Evolutionary conservation across 2,329 filamentous ascomycete species (phyloP).

Genomic region (Pseudogymnoascus verrucosus): DNA sequence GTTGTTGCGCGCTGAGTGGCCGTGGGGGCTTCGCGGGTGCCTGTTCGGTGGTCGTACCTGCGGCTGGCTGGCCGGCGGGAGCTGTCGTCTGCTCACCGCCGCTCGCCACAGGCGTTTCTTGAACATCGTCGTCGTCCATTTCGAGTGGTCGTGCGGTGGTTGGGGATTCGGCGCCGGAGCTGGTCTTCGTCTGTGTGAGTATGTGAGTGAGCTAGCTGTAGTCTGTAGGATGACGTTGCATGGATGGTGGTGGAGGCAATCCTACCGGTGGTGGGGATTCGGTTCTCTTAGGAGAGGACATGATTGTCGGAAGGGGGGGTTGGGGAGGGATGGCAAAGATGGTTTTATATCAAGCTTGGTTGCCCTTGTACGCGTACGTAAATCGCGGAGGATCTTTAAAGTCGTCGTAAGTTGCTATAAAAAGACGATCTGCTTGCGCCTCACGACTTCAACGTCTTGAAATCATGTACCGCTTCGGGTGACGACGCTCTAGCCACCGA

Average conservation of each 20-base stretch:
- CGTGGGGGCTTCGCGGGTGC: conserved; percentile 78
- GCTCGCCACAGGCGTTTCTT: conserved; percentile 43
- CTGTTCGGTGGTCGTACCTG: conserved; percentile 38
- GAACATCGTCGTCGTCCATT: conserved; percentile 62
- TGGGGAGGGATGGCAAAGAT: not conserved
- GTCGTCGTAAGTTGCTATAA: conserved; percentile 8
- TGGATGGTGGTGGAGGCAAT: not conserved
- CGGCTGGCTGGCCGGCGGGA: conserved; percentile 32
- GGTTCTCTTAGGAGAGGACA: conserved; percentile 9
- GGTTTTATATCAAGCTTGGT: not conserved
- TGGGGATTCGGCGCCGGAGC: conserved; percentile 50
- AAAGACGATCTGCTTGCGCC: not conserved
- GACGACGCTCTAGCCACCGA: conserved; percentile 9
- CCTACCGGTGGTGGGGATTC: conserved; percentile 9
- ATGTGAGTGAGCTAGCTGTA: conserved; percentile 10
- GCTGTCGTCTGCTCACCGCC: conserved; percentile 30
- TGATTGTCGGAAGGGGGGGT: not conserved
- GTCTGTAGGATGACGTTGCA: conserved; percentile 9
- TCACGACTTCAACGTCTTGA: not conserved
- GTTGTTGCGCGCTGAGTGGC: conserved; percentile 70
- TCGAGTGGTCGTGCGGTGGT: conserved; percentile 58
- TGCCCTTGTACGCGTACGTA: not conserved
- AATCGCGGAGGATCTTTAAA: not conserved
- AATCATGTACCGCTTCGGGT: conserved; percentile 6
- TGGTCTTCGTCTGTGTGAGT: conserved; percentile 36